Evolutionary conservation across 306 rosid species (phyloP).

Genomic region (Cercis canadensis): DNA sequence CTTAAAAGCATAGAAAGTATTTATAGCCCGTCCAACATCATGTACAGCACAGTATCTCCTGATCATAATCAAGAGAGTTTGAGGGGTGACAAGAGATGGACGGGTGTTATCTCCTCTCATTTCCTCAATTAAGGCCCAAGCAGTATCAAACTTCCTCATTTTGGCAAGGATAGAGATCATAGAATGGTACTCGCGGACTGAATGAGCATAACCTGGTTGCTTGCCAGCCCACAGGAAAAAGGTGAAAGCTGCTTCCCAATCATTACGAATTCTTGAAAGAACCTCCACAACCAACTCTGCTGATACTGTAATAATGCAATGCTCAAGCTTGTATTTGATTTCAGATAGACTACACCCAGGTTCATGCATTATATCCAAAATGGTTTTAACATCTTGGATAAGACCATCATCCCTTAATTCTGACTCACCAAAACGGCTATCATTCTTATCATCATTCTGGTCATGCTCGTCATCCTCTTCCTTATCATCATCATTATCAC

Average conservation of each 20-base stretch:
- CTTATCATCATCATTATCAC: slow-evolving; percentile 9
- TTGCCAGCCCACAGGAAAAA: slow-evolving; percentile 88
- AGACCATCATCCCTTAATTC: slow-evolving; percentile 47
- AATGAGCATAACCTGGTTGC: slow-evolving; percentile 68
- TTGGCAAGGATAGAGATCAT: slow-evolving; percentile 86
- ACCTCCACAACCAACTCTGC: slow-evolving; percentile 74
- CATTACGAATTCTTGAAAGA: slow-evolving; percentile 71
- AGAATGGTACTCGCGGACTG: slow-evolving; percentile 74
- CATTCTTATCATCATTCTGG: slow-evolving; percentile 33
- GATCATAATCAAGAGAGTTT: slow-evolving; percentile 84
- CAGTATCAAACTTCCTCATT: slow-evolving; percentile 88
- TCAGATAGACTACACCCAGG: slow-evolving; percentile 40
- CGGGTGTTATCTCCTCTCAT: slow-evolving; percentile 60
- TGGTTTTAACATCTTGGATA: slow-evolving; percentile 48
- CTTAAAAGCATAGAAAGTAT: slow-evolving; percentile 70
- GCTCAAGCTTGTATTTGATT: slow-evolving; percentile 64
- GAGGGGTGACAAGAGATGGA: slow-evolving; percentile 65
- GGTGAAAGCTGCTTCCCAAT: slow-evolving; percentile 88
- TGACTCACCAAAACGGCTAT: slow-evolving; percentile 21
- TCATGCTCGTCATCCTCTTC: background rate
- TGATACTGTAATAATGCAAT: slow-evolving; percentile 51
- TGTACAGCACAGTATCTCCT: slow-evolving; percentile 73
- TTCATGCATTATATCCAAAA: slow-evolving; percentile 60
- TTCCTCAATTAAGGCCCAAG: slow-evolving; percentile 81
- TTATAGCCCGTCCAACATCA: slow-evolving; percentile 80